These are phyloP conservation scores for Xylaria polymorpha DNA, from an alignment of 2,329 filamentous ascomycete species.

Conservation along the genomic window DNA sequence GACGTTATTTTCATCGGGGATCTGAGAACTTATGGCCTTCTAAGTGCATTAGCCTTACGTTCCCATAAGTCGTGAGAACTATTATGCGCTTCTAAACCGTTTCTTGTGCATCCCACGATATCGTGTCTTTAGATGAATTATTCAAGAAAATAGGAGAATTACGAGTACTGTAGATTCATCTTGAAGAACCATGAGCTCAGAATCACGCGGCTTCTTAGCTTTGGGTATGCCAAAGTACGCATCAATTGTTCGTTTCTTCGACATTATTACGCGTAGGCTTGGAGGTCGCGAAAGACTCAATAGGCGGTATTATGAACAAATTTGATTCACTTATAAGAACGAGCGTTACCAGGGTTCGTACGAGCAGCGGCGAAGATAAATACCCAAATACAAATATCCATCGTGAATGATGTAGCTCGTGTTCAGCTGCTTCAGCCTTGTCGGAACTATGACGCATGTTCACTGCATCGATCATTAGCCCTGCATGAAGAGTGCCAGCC, in stretches of 20 bases:
- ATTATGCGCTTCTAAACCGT: background rate
- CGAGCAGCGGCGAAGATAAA: background rate
- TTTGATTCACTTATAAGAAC: background rate
- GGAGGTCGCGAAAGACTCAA: background rate
- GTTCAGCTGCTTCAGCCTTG: conserved; percentile 38
- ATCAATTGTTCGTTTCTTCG: conserved; percentile 73
- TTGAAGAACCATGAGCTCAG: conserved; percentile 47
- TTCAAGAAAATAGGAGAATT: background rate
- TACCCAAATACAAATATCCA: background rate
- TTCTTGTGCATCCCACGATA: background rate
- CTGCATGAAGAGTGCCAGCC: conserved; percentile 38
- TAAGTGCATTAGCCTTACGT: conserved; percentile 3
- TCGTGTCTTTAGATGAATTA: background rate
- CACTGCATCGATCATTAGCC: conserved; percentile 36
- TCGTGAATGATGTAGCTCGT: no score
- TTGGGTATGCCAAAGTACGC: conserved; percentile 69
- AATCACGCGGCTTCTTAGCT: conserved; percentile 52
- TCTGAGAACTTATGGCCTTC: background rate
- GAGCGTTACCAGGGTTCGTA: no score
- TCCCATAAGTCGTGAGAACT: background rate
- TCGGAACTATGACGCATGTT: conserved; percentile 42
- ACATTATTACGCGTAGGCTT: conserved; percentile 42
- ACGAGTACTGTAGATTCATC: conserved; percentile 9
- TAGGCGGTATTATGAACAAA: no score
- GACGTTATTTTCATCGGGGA: background rate